Percentiles rank a stretch among this genome's conserved stretches.
Conservation (phyloP, 2,329 filamentous ascomycete species). For the Fusarium pilosicola region DNA sequence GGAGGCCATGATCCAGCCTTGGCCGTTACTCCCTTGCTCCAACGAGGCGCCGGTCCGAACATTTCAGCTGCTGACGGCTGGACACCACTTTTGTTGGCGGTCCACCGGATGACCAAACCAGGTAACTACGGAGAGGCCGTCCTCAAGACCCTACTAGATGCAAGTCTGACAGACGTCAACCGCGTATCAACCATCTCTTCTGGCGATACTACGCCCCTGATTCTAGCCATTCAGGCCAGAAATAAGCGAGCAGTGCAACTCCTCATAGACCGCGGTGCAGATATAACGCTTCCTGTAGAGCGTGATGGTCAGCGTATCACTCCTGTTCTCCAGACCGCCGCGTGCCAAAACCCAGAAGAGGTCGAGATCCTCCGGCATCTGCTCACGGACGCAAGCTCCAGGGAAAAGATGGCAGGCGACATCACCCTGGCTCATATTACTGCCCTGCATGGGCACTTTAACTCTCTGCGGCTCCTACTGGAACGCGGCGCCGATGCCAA, state of each 20-base stretch:
- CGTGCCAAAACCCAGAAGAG: neutral
- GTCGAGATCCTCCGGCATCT: neutral
- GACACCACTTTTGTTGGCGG: neutral
- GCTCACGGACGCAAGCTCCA: neutral
- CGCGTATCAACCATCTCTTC: neutral
- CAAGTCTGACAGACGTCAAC: neutral
- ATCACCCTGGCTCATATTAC: neutral
- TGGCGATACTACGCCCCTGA: neutral
- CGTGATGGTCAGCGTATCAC: neutral
- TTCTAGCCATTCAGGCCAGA: neutral
- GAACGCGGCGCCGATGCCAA: neutral
- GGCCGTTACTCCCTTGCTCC: neutral
- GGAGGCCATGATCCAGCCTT: neutral
- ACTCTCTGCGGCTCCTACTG: neutral
- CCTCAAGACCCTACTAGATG: neutral
- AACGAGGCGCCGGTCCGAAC: neutral
- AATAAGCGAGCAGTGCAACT: neutral
- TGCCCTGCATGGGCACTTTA: neutral
- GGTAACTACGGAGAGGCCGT: neutral
- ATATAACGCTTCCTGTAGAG: neutral
- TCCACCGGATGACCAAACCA: neutral
- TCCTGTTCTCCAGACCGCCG: neutral
- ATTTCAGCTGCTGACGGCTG: neutral
- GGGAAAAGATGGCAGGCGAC: neutral
- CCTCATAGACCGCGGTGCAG: neutral